A percentile compares a stretch with the other conserved stretches of the same genome.
These are phyloP conservation scores for Ballota nigra DNA, from an alignment of 257 asterid species.

Conservation along the genomic window DNA sequence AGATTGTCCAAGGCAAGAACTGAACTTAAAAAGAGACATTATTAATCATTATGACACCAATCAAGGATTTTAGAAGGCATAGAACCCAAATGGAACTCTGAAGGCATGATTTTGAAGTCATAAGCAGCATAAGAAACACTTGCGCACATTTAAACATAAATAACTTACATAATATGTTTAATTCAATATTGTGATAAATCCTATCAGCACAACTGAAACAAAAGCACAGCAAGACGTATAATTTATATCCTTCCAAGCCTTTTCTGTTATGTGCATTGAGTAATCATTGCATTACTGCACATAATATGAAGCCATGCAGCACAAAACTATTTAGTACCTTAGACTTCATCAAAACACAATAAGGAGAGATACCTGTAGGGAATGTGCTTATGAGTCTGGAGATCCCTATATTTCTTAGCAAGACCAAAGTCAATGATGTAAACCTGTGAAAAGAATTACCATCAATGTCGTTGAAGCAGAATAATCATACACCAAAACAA, in stretches of 20 bases:
- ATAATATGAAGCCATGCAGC: not conserved
- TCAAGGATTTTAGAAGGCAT: not conserved
- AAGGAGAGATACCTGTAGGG: slow-evolving; percentile 61
- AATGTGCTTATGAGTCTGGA: slow-evolving; percentile 69
- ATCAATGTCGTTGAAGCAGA: slow-evolving; percentile 12
- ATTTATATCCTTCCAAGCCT: slow-evolving; percentile 2
- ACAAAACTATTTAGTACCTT: not conserved
- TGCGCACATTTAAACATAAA: not conserved
- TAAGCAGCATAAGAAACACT: not conserved
- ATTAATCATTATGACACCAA: not conserved
- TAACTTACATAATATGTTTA: slow-evolving; percentile 1
- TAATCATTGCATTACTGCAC: slow-evolving; percentile 6
- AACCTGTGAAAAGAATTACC: slow-evolving; percentile 43
- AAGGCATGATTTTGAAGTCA: not conserved
- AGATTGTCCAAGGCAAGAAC: not conserved
- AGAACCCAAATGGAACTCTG: not conserved
- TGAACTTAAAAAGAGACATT: not conserved
- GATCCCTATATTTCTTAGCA: slow-evolving; percentile 83
- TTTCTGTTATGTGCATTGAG: not conserved
- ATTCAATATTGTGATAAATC: not conserved
- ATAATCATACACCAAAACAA: not conserved
- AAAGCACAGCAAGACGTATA: not conserved
- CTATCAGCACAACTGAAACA: slow-evolving; percentile 16
- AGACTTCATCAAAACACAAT: not conserved
- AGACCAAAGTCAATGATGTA: slow-evolving; percentile 84